Evolutionary conservation across 306 rosid genomes (phyloP).

Genomic region (Dryas alaskensis): DNA sequence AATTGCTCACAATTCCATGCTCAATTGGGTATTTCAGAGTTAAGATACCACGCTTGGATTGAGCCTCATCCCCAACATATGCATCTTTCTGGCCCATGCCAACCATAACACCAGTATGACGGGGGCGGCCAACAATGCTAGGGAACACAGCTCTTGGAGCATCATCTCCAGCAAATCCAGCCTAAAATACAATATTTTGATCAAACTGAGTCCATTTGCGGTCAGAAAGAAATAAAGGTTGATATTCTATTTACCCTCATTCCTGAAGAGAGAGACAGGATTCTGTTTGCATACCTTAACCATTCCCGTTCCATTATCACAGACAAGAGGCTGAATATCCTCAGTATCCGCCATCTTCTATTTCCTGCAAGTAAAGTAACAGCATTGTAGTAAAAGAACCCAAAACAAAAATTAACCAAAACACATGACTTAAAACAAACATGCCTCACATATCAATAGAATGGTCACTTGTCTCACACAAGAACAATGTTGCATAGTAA

Average conservation of each 20-base stretch:
- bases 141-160: slow-evolving; percentile 44
- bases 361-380: slow-evolving; percentile 16
- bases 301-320: slow-evolving; percentile 45
- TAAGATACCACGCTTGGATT: slow-evolving; percentile 40
- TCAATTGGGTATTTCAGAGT: slow-evolving; percentile 63
- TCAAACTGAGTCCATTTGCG: not conserved
- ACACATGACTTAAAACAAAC: not conserved
- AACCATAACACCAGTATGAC: slow-evolving; percentile 43
- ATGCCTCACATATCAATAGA: slow-evolving; percentile 1
- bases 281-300: slow-evolving; percentile 28
- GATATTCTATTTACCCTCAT: not conserved
- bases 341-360: slow-evolving; percentile 37
- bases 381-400: not conserved
- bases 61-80: slow-evolving; percentile 43
- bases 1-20: slow-evolving; percentile 76
- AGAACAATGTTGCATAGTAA: not conserved
- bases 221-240: not conserved
- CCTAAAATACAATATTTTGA: slow-evolving; percentile 16
- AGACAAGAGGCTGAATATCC: slow-evolving; percentile 41
- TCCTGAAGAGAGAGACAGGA: not conserved
- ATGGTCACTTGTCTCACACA: not conserved
- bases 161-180: slow-evolving; percentile 45
- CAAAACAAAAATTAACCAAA: not conserved
- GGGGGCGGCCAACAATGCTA: slow-evolving; percentile 41
- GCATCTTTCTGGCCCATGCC: slow-evolving; percentile 43